Evolutionary conservation across 805 yeast species (phyloP), one percentile per base, ranked within the genome.

Genomic region (Lipomyces kockii): DNA sequence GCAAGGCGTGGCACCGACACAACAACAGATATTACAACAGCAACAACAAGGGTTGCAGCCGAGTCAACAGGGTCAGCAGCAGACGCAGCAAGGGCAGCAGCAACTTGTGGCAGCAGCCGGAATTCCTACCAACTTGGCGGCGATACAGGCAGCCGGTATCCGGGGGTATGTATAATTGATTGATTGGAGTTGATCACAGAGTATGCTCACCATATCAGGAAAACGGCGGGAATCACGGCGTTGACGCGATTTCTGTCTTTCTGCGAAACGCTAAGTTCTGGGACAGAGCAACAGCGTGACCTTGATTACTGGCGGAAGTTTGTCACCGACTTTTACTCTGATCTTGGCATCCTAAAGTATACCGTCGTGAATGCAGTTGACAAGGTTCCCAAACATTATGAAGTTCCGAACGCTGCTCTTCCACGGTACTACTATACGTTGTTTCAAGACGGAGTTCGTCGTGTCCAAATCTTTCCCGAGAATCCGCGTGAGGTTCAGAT

Each of bases 371-470:
- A 82, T 66, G 78, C 80, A 58, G 81, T 80, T 12, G 78, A 78
- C 34, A 69, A 70, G 54, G 88, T 83, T 54, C 78, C 81, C 9
- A 78, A 86, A 65, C 88, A 83, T 71, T 90, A 87, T 76, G 93
- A 87, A 66, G 83, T 92, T 27, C 84, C 87, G 11, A 83, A 84
- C 7, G 81, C 86, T 3, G 83, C 91, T 11, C 83, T 91, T n/a
- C 89, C 95, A 0, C 78, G 87, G 56, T 86, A 86, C 71, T 84
- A 85, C 71, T 83, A 79, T 67, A 83, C 86, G 1, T 82, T 82
- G 64, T 83, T 86, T 39, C 80, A 83, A 55, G 79, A 85, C 1
- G 87, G 87, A 4, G 85, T 87, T 5, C 78, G 80, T 2, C 78
- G 83, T 54, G 80, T 87, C 46, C 90, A 86, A 71, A 75, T 86